Base-by-base conservation (phyloP, 1,284 basidiomycete species). In the Cryptococcus sp. region DNA sequence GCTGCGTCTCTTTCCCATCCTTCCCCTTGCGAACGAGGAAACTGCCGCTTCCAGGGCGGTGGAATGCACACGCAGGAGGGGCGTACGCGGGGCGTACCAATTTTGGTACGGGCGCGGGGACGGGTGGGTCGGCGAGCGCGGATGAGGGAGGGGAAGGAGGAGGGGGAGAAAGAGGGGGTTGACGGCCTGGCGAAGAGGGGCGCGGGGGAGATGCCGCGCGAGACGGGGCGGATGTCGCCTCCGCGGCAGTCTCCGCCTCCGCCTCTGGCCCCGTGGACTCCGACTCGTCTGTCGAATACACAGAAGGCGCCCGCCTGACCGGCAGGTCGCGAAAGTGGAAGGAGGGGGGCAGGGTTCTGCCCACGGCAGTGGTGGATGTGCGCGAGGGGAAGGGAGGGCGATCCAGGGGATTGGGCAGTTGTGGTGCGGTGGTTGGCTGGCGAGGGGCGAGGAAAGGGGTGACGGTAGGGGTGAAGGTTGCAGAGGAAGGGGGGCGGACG, bases 11-110 rank as follows among this genome's bases (percentile, higher is more conserved):
- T 37, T 65, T 65, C 18, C 56, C 52, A 24, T 50, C 47, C 51
- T 68, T 67, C 21, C 37, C 46, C 52, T 24, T 65, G 53, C 43
- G 68, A 58, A 36, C 56, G 45, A 36, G 66, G 55, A 56, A 75
- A 51, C 63, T 71, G 15, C 73, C 71, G 3, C 55, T 39, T 8
- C 66, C 66, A 4, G 66, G 62, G 18, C 71, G 62, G 2, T 64
- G 62, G 16, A 35, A 45, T 1, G 62, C 60, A 39, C 67, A 63
- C 7, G 67, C 38, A 3, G 72, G 72, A 2, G 66, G 51, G 3
- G 58, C 57, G 33, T 62, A 69, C 21, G 57, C 50, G 2, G 61
- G 64, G 5, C 59, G 48, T 3, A 61, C 46, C 40, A 61, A 64
- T 16, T 55, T 50, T n/a, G 56, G 21, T n/a, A 39, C 20, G 40